Evolutionary conservation across 768 basidiomycete species (phyloP).

Genomic region (Suillus clintonianus): DNA sequence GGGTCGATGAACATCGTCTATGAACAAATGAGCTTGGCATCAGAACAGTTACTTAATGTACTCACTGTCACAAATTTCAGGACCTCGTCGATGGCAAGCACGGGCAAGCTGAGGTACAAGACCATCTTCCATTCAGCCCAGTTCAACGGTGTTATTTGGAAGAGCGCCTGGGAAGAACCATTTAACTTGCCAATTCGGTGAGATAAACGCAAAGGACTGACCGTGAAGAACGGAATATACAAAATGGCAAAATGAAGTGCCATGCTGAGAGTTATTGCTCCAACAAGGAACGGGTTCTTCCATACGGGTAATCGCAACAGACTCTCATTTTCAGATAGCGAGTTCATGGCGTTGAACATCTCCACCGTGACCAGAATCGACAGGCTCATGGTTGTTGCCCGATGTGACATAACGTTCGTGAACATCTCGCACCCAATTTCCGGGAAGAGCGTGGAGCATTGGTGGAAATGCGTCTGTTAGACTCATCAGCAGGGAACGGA

Average conservation of each 20-base stretch:
- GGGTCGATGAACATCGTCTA: constrained; percentile 63
- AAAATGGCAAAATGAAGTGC: constrained; percentile 90
- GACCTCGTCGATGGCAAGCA: constrained; percentile 86
- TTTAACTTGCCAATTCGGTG: not conserved
- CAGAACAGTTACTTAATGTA: constrained; percentile 3
- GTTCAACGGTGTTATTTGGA: constrained; percentile 93
- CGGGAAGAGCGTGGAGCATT: constrained; percentile 81
- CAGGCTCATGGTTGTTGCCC: constrained; percentile 93
- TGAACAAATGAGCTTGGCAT: not conserved
- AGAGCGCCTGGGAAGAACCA: constrained; percentile 56
- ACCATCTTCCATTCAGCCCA: constrained; percentile 96
- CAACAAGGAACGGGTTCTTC: constrained; percentile 93
- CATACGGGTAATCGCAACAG: constrained; percentile 86
- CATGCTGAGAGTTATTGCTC: constrained; percentile 89
- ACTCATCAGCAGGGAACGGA: constrained; percentile 9
- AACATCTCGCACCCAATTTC: constrained; percentile 97
- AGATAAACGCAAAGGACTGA: constrained; percentile 38
- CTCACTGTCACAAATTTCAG: constrained; percentile 83
- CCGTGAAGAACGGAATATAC: constrained; percentile 96
- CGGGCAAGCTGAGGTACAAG: constrained; percentile 82
- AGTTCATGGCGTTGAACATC: constrained; percentile 99
- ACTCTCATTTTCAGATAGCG: constrained; percentile 95
- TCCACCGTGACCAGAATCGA: constrained; percentile 95
- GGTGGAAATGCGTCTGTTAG: constrained; percentile 92
- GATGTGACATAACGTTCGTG: constrained; percentile 79